These are phyloP conservation scores for Nicotiana otophora DNA, from an alignment of 257 asterid species.

Conservation along the genomic window DNA sequence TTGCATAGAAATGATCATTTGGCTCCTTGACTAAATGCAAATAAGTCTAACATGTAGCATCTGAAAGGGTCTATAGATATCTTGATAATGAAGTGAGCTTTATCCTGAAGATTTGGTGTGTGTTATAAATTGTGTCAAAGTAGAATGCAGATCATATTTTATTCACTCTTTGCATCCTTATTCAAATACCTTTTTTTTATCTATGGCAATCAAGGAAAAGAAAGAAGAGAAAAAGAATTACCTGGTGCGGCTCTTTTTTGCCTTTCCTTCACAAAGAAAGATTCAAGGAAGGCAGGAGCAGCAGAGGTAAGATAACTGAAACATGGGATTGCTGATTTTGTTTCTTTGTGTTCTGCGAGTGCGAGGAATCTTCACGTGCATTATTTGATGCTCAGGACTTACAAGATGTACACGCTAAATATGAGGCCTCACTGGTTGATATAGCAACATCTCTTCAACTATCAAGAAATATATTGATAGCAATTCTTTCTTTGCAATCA, in stretches of 20 bases:
- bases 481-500: constrained; percentile 79
- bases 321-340: constrained; percentile 1
- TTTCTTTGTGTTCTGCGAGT: constrained; percentile 8
- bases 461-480: constrained; percentile 74
- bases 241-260: constrained; percentile 93
- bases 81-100: background rate
- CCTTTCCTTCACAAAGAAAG: constrained; percentile 46
- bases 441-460: constrained; percentile 76
- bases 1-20: background rate
- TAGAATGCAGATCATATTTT: background rate
- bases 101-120: background rate
- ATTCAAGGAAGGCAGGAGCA: constrained; percentile 38
- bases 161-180: background rate
- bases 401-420: constrained; percentile 53
- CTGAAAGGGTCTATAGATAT: background rate
- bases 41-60: background rate
- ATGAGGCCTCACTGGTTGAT: constrained; percentile 60
- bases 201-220: constrained; percentile 46
- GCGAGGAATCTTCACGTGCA: constrained; percentile 17
- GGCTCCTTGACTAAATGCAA: constrained; percentile 3
- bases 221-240: constrained; percentile 41
- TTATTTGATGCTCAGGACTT: constrained; percentile 34
- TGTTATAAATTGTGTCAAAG: background rate
- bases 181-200: background rate
- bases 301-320: constrained; percentile 49